A percentile compares a stretch with the other conserved stretches of the same genome.
Conservation (phyloP, 1,139 yeast species). For the Pichia sp. region DNA sequence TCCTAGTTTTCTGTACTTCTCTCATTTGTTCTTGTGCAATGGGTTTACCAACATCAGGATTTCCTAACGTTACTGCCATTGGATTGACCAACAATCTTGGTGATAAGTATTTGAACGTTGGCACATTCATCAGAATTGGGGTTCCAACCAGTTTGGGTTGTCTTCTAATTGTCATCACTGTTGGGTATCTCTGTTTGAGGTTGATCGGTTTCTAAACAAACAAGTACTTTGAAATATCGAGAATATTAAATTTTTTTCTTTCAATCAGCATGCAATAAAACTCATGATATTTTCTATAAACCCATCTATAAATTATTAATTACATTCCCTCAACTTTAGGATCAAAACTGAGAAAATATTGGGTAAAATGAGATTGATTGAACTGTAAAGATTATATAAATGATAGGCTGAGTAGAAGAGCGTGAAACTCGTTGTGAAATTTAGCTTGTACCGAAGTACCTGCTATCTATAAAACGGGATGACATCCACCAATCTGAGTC, state of each 20-base stretch:
- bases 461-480: slow-evolving; percentile 67
- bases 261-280: too few species aligned
- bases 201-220: slow-evolving; percentile 24
- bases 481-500: slow-evolving; percentile 59
- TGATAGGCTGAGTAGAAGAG: background rate
- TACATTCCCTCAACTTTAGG: background rate
- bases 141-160: slow-evolving; percentile 78
- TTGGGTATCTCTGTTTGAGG: slow-evolving; percentile 74
- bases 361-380: background rate
- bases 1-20: slow-evolving; percentile 80
- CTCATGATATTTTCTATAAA: background rate
- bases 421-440: background rate
- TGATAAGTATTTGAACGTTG: slow-evolving; percentile 75
- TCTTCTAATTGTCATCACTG: slow-evolving; percentile 62
- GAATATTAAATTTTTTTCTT: too few species aligned
- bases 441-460: slow-evolving; percentile 68
- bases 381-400: background rate
- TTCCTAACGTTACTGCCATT: slow-evolving; percentile 94
- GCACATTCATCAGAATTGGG: slow-evolving; percentile 80
- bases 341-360: background rate
- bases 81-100: slow-evolving; percentile 90
- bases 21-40: slow-evolving; percentile 85
- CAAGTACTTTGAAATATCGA: background rate
- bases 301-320: background rate
- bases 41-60: slow-evolving; percentile 96